Evolutionary conservation across 2,329 filamentous ascomycete genomes (phyloP).

Genomic region (Alternaria brassicae): DNA sequence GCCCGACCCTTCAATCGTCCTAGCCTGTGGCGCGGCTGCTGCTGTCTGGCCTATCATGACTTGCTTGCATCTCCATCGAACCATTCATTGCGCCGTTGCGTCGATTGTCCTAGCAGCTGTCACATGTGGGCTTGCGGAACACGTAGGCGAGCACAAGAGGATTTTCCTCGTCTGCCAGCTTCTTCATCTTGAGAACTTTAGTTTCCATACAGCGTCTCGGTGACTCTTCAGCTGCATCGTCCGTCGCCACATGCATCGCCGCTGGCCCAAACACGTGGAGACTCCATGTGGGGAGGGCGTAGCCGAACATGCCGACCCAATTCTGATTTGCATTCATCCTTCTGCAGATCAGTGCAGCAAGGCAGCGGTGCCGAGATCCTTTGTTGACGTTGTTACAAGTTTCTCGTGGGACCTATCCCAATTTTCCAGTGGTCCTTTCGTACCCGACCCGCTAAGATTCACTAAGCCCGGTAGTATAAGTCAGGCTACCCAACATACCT

Average conservation of each 20-base stretch:
- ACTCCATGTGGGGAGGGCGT: slow-evolving; percentile 25
- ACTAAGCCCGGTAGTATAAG: background rate
- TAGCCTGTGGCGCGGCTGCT: slow-evolving; percentile 17
- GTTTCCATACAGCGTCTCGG: background rate
- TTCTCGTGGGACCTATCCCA: background rate
- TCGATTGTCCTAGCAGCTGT: slow-evolving; percentile 4
- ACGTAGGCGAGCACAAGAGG: background rate
- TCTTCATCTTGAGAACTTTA: background rate
- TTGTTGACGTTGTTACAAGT: slow-evolving; percentile 1
- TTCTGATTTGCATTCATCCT: slow-evolving; percentile 15
- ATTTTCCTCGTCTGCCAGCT: background rate
- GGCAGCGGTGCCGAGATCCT: slow-evolving; percentile 1
- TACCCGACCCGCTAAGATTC: background rate
- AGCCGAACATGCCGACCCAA: slow-evolving; percentile 28
- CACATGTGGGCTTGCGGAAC: slow-evolving; percentile 4
- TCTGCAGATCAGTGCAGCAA: slow-evolving; percentile 23
- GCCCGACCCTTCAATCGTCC: slow-evolving; percentile 10
- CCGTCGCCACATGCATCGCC: background rate
- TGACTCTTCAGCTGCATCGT: slow-evolving; percentile 1
- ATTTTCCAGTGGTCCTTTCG: background rate
- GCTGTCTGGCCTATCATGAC: slow-evolving; percentile 9
- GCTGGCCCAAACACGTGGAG: slow-evolving; percentile 29
- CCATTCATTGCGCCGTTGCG: slow-evolving; percentile 1
- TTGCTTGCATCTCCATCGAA: background rate
- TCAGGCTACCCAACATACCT: too few species aligned